Base-by-base conservation (phyloP, 495 filamentous ascomycete genomes). In the Penicillium subrubescens region DNA sequence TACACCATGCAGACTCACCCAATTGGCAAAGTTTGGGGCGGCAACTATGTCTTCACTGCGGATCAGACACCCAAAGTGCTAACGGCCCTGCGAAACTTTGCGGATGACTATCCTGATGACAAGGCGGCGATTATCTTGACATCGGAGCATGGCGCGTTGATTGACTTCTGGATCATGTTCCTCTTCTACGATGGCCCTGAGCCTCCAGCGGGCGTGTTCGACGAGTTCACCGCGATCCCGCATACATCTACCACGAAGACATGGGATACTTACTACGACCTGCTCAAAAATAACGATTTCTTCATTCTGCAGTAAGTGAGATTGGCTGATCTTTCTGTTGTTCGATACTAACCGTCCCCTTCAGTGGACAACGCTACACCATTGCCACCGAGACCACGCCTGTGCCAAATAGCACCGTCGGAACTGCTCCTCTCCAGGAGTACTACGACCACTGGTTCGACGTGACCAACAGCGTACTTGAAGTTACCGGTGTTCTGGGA, bases 151-250 rank as follows among this genome's bases (percentile, higher is more conserved):
- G 78, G 83, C 0, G 72, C 76, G 2, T 44, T 83, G 0, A 50
- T 87, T 57, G 79, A 86, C n/a, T 75, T 82, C 31, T 87, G 84
- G 83, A 81, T 87, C 54, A 69, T 88, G 63, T 89, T 88, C 67
- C 63, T 87, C n/a, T 89, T 87, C 77, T 88, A 88, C 65, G 83
- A 89, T 53, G 86, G 85, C 4, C 79, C 83, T 0, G 75, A 81
- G 55, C 84, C 84, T 14, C 86, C 86, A 2, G 66, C 75, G 15
- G 83, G 78, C 5, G 77, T 85, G 8, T 89, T 89, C 61, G 76
- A 82, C 57, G 81, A 80, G 60, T 87, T 89, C 74, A 83, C 80
- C 8, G 75, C 70, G 37, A 82, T 87, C 53, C 73, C 76, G 0
- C 79, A 84, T 10, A 73, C 73, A 15, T 74, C 82, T 41, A 84